phyloP scores from a whole-genome alignment of 2,329 filamentous ascomycete species.

The Apiospora phragmitis region DNA sequence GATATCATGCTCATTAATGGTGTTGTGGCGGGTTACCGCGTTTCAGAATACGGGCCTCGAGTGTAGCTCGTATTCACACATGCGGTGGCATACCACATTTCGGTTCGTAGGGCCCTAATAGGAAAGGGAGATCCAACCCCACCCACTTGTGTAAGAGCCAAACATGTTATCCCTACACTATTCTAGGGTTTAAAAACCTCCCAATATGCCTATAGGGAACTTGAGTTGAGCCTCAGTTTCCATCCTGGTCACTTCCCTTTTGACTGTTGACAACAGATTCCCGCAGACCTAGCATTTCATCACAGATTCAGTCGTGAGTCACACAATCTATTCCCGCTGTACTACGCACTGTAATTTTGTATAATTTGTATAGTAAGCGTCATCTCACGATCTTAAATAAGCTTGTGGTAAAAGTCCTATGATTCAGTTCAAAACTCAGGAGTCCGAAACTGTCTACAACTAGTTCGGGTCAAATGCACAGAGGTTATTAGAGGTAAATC shows the following conservation, averaged over 20 bases:
- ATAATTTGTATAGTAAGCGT: background rate
- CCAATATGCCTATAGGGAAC: background rate
- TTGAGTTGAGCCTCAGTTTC: background rate
- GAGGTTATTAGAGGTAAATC: no score
- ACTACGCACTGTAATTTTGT: no score
- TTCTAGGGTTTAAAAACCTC: background rate
- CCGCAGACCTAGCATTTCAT: background rate
- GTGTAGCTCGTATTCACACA: background rate
- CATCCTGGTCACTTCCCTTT: background rate
- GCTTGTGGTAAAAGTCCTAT: background rate
- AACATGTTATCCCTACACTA: background rate
- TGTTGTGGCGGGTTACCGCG: background rate
- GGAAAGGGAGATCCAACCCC: background rate
- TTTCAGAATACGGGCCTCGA: background rate
- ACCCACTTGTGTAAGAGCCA: background rate
- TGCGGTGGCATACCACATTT: background rate
- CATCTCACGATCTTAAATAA: background rate
- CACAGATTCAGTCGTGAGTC: background rate
- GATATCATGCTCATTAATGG: background rate
- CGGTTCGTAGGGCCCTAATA: background rate
- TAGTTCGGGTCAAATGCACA: no score
- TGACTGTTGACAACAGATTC: background rate
- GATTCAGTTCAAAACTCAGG: no score
- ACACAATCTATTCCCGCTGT: no score
- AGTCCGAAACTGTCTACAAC: rapidly evolving